Evolutionary conservation across 1,284 basidiomycete species (phyloP), one percentile per base, ranked within the genome.

Genomic region (Cryptococcus wingfieldii): DNA sequence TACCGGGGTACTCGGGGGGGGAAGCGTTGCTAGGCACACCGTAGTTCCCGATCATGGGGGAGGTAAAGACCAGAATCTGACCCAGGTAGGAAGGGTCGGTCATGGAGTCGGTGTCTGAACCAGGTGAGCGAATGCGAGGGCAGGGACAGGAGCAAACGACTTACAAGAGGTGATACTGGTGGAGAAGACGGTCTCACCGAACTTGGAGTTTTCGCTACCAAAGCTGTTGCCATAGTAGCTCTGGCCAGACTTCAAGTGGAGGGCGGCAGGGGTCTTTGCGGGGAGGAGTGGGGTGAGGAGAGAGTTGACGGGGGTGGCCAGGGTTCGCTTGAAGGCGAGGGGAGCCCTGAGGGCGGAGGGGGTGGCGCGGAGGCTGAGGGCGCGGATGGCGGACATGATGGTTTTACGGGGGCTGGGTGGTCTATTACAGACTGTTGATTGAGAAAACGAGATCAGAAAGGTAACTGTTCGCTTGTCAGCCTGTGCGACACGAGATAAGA

Each of bases 11-110:
- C 46, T 83, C 83, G 64, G 95, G 82, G 23, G 85, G 76, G 5
- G 90, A 84, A 4, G 87, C 80, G 77, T 99, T 98, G 51, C 76
- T 70, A 10, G 95, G 95, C 4, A 99, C 93, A 61, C 96, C 95
- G 72, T 98, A 99, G 78, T 99, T 99, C 50, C 96, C 96, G 65
- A 98, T 97, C 77, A 99, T 84, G 25, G 96, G 95, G 5, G 94
- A 90, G 28, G 95, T 98, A 80, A 99, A 99, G 58, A 98, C 93
- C 60, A 99, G 84, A 67, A 98, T 92, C 79, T 99, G 96, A 53
- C 92, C 89, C 38, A 91, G 89, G 79, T 99, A 98, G 9, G 96
- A 98, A 6, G 95, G 95, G 75, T 99, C 95, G 47, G 95, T 99
- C 91, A 99, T 96, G 14, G 93, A 97, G 79, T 99, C 96, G 54